These are phyloP conservation scores for Lachancea quebecensis DNA, from an alignment of 805 yeast genomes.

Conservation along the genomic window DNA sequence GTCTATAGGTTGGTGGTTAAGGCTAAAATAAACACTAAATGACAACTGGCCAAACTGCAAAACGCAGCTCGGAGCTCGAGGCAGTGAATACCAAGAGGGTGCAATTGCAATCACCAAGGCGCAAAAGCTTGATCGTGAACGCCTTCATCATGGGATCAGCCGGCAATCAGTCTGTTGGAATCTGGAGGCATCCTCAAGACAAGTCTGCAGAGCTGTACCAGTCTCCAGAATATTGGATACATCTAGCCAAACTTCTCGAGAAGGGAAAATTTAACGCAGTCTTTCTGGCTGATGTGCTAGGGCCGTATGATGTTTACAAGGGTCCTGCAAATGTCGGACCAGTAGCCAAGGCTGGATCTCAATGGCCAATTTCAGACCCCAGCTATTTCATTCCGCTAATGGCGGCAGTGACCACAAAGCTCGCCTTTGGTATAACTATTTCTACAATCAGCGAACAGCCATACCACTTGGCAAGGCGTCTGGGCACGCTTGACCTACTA, in stretches of 20 bases:
- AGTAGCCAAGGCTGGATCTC: constrained; percentile 21
- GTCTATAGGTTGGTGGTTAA: no score
- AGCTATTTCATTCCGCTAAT: constrained; percentile 33
- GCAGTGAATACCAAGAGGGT: background rate
- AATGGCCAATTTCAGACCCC: constrained; percentile 35
- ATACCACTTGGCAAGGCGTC: constrained; percentile 34
- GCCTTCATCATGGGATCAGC: constrained; percentile 34
- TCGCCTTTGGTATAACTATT: constrained; percentile 36
- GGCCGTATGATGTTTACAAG: constrained; percentile 34
- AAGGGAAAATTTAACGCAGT: constrained; percentile 33
- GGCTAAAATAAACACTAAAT: background rate
- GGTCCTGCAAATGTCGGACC: constrained; percentile 13
- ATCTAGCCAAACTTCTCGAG: constrained; percentile 32
- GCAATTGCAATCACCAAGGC: background rate
- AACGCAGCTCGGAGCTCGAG: background rate
- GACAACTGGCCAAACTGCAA: background rate
- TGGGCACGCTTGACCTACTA: constrained; percentile 37
- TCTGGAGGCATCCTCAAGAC: constrained; percentile 38
- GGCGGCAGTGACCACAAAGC: constrained; percentile 35
- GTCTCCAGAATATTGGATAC: constrained; percentile 31
- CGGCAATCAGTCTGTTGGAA: constrained; percentile 23
- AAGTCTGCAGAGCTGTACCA: constrained; percentile 21
- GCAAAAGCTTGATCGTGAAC: constrained; percentile 28
- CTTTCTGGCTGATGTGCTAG: constrained; percentile 35
- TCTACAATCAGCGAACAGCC: constrained; percentile 37